Evolutionary conservation across 1,139 yeast genomes (phyloP), one percentile per base, ranked within the genome.

Genomic region (Petasospora rhodanensis): DNA sequence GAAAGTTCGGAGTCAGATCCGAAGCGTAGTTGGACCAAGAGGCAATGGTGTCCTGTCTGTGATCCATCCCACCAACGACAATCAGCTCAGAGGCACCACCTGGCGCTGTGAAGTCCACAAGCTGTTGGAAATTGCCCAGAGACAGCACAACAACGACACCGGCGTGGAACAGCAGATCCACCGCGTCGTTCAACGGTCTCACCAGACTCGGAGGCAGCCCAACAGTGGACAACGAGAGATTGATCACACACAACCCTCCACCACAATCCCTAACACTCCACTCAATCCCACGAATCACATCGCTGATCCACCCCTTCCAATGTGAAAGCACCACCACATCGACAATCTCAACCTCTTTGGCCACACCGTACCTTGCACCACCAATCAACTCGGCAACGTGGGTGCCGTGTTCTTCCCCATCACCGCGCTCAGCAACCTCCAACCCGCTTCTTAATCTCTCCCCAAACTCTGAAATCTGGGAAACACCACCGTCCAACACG

Each of bases 321-420:
- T 73, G 29, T 85, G 61, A 1, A n/a, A n/a, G n/a, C 85, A 86
- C 19, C 50, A 85, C 86, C 13, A 86, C 76, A 27, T 79, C 89
- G 8, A 82, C 63, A 6, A 86, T 54, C 13, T 64, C 66, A 11
- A 70, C 78, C 15, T 69, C 58, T 49, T 86, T 86, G n/a, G 95
- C 82, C 1, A 82, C 93, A 0, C 96, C 96, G 54, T 66, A 86
- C 0, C 79, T 73, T 22, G 55, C 58, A 0, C 95, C 82, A 0
- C 93, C 95, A 24, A 85, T 70, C 9, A 86, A 56, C 0, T 96
- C 95, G 0, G 95, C 94, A 3, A 86, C 95, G 57, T 86, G 95
- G 0, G 96, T 84, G 2, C 70, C 77, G 52, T 82, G 93, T 0
- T 91, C 91, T 49, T 79, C 78, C 9, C 48, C 43, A 50, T 82